A percentile compares a stretch with the other conserved stretches of the same genome.
phyloP scores from a whole-genome alignment of 352 stramenopile genomes.

The Pythium sukuiense region DNA sequence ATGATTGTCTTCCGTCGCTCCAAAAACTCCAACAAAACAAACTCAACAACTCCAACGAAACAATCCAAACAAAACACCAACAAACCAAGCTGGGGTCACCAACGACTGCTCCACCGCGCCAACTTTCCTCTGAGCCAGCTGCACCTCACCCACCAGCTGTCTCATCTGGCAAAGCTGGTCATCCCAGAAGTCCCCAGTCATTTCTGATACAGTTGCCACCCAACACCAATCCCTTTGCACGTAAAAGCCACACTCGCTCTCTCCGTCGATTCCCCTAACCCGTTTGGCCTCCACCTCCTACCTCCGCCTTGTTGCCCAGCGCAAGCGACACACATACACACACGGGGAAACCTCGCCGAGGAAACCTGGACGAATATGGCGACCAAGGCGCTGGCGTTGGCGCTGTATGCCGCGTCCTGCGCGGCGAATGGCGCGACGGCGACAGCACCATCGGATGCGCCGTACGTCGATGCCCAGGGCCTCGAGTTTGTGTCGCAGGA shows the following conservation, averaged over 20 bases:
- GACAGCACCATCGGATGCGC: not conserved
- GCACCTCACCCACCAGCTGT: constrained; percentile 7
- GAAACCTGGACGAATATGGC: not conserved
- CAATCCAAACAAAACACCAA: not conserved
- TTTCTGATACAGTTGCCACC: not conserved
- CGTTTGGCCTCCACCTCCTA: not conserved
- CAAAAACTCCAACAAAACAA: not conserved
- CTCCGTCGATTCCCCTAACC: not conserved
- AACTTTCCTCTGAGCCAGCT: constrained; percentile 4
- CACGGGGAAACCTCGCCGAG: not conserved
- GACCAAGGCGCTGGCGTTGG: constrained; percentile 11
- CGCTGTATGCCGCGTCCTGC: not conserved
- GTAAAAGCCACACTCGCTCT: constrained; percentile 4
- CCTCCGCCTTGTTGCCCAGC: not conserved
- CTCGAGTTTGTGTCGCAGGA: constrained; percentile 47
- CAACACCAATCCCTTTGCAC: not conserved
- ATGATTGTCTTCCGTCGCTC: not conserved
- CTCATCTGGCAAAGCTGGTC: not conserved
- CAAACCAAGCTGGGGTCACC: not conserved
- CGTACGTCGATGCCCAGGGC: constrained; percentile 33
- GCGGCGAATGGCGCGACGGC: not conserved
- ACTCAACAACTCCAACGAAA: too few relatives aligned
- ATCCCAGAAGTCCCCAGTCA: not conserved
- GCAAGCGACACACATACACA: not conserved
- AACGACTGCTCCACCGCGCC: not conserved